These are phyloP conservation scores for Capsicum baccatum DNA, from an alignment of 257 asterid species.

Conservation along the genomic window DNA sequence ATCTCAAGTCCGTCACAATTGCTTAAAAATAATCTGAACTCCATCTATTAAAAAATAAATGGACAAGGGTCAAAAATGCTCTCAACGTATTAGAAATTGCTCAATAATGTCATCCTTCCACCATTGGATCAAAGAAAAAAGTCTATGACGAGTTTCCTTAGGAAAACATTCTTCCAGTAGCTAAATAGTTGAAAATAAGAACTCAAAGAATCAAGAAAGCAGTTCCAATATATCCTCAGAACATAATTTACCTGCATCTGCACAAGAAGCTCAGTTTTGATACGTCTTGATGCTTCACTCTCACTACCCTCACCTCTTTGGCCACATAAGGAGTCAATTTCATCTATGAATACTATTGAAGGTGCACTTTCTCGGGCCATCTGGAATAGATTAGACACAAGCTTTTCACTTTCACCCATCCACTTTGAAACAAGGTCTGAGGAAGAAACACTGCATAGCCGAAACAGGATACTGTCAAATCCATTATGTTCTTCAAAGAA, in stretches of 20 bases:
- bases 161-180: conserved; percentile 9
- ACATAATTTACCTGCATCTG: conserved; percentile 75
- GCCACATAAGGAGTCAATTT: conserved; percentile 80
- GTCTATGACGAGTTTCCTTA: neutral
- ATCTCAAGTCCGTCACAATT: neutral
- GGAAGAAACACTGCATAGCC: conserved; percentile 63
- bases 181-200: neutral
- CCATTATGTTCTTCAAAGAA: neutral
- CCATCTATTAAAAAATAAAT: neutral
- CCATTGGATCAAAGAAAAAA: neutral
- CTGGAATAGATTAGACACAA: conserved; percentile 80
- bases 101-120: too few relatives aligned
- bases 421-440: conserved; percentile 86
- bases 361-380: conserved; percentile 90
- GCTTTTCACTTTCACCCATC: conserved; percentile 95
- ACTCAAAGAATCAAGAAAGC: neutral
- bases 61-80: too few relatives aligned
- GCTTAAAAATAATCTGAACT: neutral
- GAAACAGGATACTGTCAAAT: conserved; percentile 18
- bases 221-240: neutral
- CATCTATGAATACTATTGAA: conserved; percentile 70
- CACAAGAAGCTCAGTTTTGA: conserved; percentile 79
- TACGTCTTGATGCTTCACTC: conserved; percentile 87
- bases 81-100: too few relatives aligned
- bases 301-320: conserved; percentile 85